Evolutionary conservation across 495 filamentous ascomycete species (phyloP).

Genomic region (Podospora bellae-mahoneyi): DNA sequence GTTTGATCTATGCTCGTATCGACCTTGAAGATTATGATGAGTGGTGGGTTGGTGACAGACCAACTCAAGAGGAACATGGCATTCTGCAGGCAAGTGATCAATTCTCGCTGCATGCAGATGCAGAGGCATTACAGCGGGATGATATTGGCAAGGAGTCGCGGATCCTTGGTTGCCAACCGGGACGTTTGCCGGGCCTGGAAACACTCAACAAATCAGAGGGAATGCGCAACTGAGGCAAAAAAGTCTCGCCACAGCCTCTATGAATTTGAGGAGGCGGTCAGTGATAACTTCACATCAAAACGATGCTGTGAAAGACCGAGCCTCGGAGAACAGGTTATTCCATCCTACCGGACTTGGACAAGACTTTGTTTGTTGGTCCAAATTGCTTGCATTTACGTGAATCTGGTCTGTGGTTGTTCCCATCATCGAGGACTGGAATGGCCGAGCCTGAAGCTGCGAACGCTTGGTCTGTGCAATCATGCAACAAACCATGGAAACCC

Average conservation of each 20-base stretch:
- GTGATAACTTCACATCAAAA: not conserved
- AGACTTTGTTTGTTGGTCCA: too few relatives aligned
- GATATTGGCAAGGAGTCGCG: conserved; percentile 10
- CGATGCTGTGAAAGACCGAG: not conserved
- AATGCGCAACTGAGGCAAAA: not conserved
- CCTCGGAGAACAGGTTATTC: not conserved
- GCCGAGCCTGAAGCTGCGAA: conserved; percentile 19
- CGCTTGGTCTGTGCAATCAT: conserved; percentile 27
- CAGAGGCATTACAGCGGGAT: conserved; percentile 10
- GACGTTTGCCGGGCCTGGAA: conserved; percentile 14
- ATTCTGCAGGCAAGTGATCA: not conserved
- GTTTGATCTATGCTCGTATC: not conserved
- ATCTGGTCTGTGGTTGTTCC: not conserved
- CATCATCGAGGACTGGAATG: not conserved
- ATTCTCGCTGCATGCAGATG: conserved; percentile 5
- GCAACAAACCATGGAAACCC: not conserved
- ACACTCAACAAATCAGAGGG: conserved; percentile 12
- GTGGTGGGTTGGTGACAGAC: not conserved
- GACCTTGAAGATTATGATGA: not conserved
- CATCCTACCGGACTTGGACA: not conserved
- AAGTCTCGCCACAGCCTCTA: not conserved
- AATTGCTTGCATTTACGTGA: too few relatives aligned
- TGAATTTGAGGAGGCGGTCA: not conserved
- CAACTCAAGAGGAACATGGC: not conserved
- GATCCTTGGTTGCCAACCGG: conserved; percentile 4